Evolutionary conservation across 352 stramenopile genomes (phyloP).

Genomic region (Thalassiosira exigua): DNA sequence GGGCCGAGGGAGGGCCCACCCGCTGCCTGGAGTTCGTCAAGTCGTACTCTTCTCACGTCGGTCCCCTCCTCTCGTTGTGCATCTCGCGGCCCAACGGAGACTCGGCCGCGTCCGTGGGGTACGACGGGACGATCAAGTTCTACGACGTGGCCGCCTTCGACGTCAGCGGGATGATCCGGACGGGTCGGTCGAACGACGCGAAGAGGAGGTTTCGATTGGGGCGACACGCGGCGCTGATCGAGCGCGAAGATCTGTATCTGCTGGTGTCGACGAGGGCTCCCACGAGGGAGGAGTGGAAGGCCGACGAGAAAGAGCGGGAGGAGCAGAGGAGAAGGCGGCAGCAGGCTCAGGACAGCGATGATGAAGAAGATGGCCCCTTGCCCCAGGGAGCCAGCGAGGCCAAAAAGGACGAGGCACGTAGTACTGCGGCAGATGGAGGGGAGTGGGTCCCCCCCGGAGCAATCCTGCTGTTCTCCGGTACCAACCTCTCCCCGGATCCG

Average conservation of each 20-base stretch:
- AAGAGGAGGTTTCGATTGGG: constrained; percentile 64
- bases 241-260: constrained; percentile 52
- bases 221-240: constrained; percentile 48
- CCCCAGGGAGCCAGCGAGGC: constrained; percentile 15
- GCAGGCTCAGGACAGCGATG: constrained; percentile 20
- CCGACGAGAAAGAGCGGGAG: constrained; percentile 29
- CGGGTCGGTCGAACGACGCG: constrained; percentile 47
- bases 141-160: constrained; percentile 99
- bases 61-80: constrained; percentile 87
- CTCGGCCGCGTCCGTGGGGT: constrained; percentile 69
- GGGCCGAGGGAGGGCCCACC: background rate
- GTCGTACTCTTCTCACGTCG: constrained; percentile 97
- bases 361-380: constrained; percentile 40
- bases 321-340: constrained; percentile 9
- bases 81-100: constrained; percentile 78
- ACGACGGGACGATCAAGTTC: constrained; percentile 96
- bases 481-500: constrained; percentile 66
- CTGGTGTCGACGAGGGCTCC: constrained; percentile 48
- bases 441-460: constrained; percentile 75
- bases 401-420: constrained; percentile 21
- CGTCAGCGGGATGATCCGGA: constrained; percentile 95
- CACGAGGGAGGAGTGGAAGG: constrained; percentile 50
- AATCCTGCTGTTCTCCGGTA: constrained; percentile 90
- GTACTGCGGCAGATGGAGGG: constrained; percentile 19
- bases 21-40: constrained; percentile 99